Evolutionary conservation across 2,329 filamentous ascomycete genomes (phyloP).

Genomic region (Epichloe elymi): DNA sequence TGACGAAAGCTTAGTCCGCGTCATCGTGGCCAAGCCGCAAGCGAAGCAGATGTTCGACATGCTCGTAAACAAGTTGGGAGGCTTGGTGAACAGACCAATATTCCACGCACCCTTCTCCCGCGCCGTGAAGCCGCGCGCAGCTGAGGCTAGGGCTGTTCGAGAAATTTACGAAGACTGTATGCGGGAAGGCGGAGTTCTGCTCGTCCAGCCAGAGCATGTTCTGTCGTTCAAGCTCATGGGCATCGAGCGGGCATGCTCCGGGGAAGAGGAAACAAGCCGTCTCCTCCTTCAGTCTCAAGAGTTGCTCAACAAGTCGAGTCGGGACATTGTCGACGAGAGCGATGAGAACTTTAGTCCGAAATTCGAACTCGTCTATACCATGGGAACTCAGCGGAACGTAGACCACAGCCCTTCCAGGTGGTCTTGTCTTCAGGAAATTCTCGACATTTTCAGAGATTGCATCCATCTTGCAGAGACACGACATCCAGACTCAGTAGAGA

Average conservation of each 20-base stretch:
- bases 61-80: slow-evolving; percentile 29
- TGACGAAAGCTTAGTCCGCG: slow-evolving; percentile 37
- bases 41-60: slow-evolving; percentile 35
- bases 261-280: slow-evolving; percentile 14
- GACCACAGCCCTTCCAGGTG: slow-evolving; percentile 26
- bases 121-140: slow-evolving; percentile 20
- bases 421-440: slow-evolving; percentile 1
- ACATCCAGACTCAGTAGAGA: slow-evolving; percentile 17
- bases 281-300: slow-evolving; percentile 27
- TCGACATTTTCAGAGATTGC: slow-evolving; percentile 22
- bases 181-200: slow-evolving; percentile 36
- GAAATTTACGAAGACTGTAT: slow-evolving; percentile 32
- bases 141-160: slow-evolving; percentile 22
- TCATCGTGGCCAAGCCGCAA: slow-evolving; percentile 49
- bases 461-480: slow-evolving; percentile 19
- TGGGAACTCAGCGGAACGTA: slow-evolving; percentile 37
- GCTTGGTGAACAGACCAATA: slow-evolving; percentile 39
- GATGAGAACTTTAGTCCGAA: slow-evolving; percentile 49
- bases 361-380: slow-evolving; percentile 51
- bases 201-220: slow-evolving; percentile 51
- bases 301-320: slow-evolving; percentile 25
- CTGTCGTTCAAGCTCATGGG: slow-evolving; percentile 52
- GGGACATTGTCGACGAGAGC: slow-evolving; percentile 52
- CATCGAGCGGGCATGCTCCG: slow-evolving; percentile 31
- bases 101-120: slow-evolving; percentile 48